Conservation (phyloP, 352 stramenopile genomes). For the Peronospora belbahrii region DNA sequence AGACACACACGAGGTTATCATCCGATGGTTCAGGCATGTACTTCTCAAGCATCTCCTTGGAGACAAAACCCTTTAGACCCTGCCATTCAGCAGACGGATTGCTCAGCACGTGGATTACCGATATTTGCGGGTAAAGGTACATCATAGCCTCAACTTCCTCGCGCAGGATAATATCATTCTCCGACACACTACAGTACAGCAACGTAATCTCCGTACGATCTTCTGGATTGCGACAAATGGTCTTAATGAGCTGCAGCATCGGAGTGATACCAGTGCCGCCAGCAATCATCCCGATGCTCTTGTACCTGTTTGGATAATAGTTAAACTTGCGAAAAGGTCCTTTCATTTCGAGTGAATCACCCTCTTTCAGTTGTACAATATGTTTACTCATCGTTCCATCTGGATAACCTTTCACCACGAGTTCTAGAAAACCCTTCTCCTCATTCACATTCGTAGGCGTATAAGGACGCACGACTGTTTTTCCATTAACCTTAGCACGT, state of each 20-base stretch:
- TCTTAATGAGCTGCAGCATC: conserved; percentile 84
- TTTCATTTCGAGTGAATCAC: conserved; percentile 87
- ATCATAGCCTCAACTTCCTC: conserved; percentile 78
- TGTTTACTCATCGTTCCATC: conserved; percentile 81
- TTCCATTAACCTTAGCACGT: conserved; percentile 65
- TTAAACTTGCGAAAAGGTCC: conserved; percentile 82
- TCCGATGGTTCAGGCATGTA: conserved; percentile 71
- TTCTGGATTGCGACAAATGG: conserved; percentile 73
- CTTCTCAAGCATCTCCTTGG: conserved; percentile 78
- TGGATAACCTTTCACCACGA: conserved; percentile 88
- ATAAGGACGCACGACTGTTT: conserved; percentile 79
- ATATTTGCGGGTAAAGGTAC: conserved; percentile 77
- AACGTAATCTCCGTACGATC: conserved; percentile 83
- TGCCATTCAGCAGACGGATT: conserved; percentile 63
- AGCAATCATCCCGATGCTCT: conserved; percentile 85
- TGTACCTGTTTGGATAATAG: conserved; percentile 85
- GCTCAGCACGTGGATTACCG: conserved; percentile 65
- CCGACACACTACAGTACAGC: conserved; percentile 78
- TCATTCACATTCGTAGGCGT: conserved; percentile 83
- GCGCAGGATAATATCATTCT: conserved; percentile 86
- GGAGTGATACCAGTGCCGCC: conserved; percentile 87
- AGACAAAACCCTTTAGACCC: conserved; percentile 62
- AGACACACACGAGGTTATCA: conserved; percentile 83
- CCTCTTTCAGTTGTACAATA: conserved; percentile 74
- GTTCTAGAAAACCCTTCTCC: conserved; percentile 75